A percentile compares a stretch with the other conserved stretches of the same genome.
Evolutionary conservation across 805 yeast genomes (phyloP).

Genomic region (Kodamaea sagamina): DNA sequence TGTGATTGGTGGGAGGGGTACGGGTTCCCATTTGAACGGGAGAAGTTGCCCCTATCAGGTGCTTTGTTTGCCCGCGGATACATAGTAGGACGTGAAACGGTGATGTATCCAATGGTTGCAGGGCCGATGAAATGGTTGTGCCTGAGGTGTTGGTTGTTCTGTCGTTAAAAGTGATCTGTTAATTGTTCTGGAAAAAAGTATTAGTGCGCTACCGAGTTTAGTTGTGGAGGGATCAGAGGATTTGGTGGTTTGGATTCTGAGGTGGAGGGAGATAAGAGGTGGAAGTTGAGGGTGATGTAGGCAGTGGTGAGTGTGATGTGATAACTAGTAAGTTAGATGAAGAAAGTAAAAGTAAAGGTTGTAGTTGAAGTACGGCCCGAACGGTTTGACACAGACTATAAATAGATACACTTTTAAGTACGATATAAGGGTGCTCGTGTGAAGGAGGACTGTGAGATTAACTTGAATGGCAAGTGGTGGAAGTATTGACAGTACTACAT

Average conservation of each 20-base stretch:
- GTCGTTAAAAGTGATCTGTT: constrained; percentile 4
- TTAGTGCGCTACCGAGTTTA: neutral
- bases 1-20: constrained; percentile 1
- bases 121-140: neutral
- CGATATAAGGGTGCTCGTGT: too few species aligned
- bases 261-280: neutral
- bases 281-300: neutral
- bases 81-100: neutral
- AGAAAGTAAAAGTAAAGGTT: too few species aligned
- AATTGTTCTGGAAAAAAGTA: neutral
- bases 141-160: neutral
- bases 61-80: neutral
- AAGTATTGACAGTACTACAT: too few species aligned
- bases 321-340: too few species aligned
- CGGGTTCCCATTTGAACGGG: neutral
- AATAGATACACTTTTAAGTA: too few species aligned
- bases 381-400: too few species aligned
- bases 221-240: neutral
- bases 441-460: too few species aligned
- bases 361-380: too few species aligned
- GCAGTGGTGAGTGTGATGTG: neutral
- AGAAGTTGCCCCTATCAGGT: neutral
- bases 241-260: neutral
- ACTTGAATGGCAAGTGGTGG: too few species aligned
- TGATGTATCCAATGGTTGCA: too few species aligned